phyloP scores from a whole-genome alignment of 2,329 filamentous ascomycete species.

The Diaporthe velutina region DNA sequence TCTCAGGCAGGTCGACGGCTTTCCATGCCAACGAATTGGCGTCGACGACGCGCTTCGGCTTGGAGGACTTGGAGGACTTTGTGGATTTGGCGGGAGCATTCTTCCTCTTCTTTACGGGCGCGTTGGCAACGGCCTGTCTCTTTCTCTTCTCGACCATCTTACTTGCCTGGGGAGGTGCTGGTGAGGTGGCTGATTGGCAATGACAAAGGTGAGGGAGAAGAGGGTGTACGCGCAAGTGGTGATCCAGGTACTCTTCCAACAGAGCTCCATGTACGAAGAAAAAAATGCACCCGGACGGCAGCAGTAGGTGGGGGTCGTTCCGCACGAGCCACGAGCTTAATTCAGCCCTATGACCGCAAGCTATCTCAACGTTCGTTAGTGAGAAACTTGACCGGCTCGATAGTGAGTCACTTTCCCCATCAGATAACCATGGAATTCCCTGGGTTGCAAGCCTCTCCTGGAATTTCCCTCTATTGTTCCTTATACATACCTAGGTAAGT shows the following conservation, averaged over 20 bases:
- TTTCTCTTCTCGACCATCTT: constrained; percentile 46
- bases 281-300: constrained; percentile 34
- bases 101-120: constrained; percentile 31
- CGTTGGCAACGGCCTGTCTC: constrained; percentile 25
- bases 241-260: background rate
- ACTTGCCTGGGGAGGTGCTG: background rate
- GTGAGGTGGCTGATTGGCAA: background rate
- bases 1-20: constrained; percentile 76
- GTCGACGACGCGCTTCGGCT: constrained; percentile 57
- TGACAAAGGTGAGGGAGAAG: background rate
- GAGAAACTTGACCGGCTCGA: background rate
- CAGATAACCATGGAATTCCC: background rate
- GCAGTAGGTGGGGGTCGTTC: constrained; percentile 12
- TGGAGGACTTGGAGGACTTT: constrained; percentile 36
- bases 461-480: too few relatives aligned
- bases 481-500: too few relatives aligned
- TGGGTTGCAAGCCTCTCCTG: too few relatives aligned
- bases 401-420: background rate
- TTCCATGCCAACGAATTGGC: constrained; percentile 68
- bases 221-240: background rate
- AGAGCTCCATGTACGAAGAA: background rate
- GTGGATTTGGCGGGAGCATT: constrained; percentile 41
- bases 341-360: constrained; percentile 43
- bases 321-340: constrained; percentile 49
- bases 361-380: background rate